Evolutionary conservation across 2,329 filamentous ascomycete genomes (phyloP).

Genomic region (Aaosphaeria arxii): DNA sequence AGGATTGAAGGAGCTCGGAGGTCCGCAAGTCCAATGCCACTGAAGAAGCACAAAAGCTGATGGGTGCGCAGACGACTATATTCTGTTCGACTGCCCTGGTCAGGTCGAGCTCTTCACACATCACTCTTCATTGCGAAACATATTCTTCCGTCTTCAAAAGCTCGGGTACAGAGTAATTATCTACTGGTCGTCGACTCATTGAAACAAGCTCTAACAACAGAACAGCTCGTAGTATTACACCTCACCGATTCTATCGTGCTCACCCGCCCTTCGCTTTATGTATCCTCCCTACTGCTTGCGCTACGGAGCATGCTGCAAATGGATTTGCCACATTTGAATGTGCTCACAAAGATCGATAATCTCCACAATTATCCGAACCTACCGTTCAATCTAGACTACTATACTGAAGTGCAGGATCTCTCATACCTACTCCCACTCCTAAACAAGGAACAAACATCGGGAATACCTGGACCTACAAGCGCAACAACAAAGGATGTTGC

Average conservation of each 20-base stretch:
- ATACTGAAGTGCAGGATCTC: constrained; percentile 95
- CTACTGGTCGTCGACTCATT: constrained; percentile 36
- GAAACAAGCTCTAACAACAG: constrained; percentile 6
- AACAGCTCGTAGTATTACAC: constrained; percentile 85
- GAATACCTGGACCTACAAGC: constrained; percentile 29
- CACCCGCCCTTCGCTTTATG: constrained; percentile 89
- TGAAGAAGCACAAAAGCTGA: constrained; percentile 2
- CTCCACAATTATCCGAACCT: constrained; percentile 78
- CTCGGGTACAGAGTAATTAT: constrained; percentile 74
- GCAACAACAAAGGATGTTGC: constrained; percentile 4
- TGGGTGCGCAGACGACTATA: constrained; percentile 67
- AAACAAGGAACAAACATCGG: constrained; percentile 63
- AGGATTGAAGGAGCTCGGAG: constrained; percentile 70
- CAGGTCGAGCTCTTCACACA: constrained; percentile 98
- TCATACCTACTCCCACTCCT: constrained; percentile 78
- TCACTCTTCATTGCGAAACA: constrained; percentile 85
- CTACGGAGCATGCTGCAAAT: constrained; percentile 97
- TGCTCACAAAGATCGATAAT: constrained; percentile 97
- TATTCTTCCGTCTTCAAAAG: constrained; percentile 88
- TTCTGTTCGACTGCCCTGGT: constrained; percentile 93
- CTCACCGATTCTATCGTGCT: constrained; percentile 92
- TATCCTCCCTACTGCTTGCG: constrained; percentile 88
- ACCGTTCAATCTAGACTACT: constrained; percentile 94
- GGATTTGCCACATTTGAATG: constrained; percentile 93
- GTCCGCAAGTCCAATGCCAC: constrained; percentile 29